A percentile compares a stretch with the other conserved stretches of the same genome.
These are phyloP conservation scores for Taphrina populina DNA, from an alignment of 1,139 yeast genomes.

Conservation along the genomic window DNA sequence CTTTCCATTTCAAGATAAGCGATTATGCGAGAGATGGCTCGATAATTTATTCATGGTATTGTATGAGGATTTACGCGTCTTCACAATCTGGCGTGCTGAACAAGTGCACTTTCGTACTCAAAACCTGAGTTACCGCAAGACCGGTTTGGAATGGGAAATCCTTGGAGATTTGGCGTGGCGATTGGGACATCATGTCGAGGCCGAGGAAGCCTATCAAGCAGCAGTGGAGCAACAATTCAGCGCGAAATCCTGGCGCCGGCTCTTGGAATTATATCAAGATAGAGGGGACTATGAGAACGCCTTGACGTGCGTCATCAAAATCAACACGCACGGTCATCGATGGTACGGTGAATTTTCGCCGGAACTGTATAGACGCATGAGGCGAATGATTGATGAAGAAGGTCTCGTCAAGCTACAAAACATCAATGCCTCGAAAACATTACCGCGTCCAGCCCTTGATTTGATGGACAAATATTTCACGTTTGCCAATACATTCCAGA, in stretches of 20 bases:
- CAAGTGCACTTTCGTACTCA: slow-evolving; percentile 73
- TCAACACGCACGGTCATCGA: slow-evolving; percentile 92
- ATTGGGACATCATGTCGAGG: slow-evolving; percentile 75
- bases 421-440: slow-evolving; percentile 39
- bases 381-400: slow-evolving; percentile 32
- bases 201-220: slow-evolving; percentile 73
- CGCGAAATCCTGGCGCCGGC: slow-evolving; percentile 72
- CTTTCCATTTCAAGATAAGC: slow-evolving; percentile 59
- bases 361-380: slow-evolving; percentile 16
- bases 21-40: slow-evolving; percentile 93
- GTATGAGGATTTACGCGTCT: slow-evolving; percentile 83
- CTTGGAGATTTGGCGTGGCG: slow-evolving; percentile 79
- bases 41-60: slow-evolving; percentile 82
- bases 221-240: slow-evolving; percentile 77
- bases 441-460: slow-evolving; percentile 38
- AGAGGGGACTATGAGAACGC: slow-evolving; percentile 50
- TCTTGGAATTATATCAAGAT: slow-evolving; percentile 61
- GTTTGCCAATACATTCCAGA: slow-evolving; percentile 36
- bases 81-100: slow-evolving; percentile 91
- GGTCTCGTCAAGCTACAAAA: slow-evolving; percentile 38
- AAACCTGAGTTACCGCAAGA: slow-evolving; percentile 70
- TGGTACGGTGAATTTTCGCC: slow-evolving; percentile 72
- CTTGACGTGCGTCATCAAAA: slow-evolving; percentile 68
- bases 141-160: slow-evolving; percentile 91
- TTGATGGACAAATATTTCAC: slow-evolving; percentile 38